phyloP scores from a whole-genome alignment of 1,139 yeast species.

The Diutina mesorugosa region DNA sequence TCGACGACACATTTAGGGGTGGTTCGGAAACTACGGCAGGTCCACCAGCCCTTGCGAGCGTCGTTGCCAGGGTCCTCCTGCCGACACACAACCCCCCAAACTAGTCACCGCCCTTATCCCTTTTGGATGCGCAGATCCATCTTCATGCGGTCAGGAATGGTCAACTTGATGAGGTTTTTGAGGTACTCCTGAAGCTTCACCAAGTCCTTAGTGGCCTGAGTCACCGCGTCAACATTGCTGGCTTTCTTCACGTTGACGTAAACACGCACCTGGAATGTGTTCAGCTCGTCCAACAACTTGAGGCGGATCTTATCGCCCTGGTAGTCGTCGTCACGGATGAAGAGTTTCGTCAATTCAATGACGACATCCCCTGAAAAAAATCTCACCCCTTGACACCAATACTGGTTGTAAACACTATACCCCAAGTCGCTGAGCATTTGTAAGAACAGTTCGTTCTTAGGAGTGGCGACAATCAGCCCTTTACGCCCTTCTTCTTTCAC shows the following conservation, averaged over 20 bases:
- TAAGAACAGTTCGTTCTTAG: constrained; percentile 24
- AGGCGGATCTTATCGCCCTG: constrained; percentile 17
- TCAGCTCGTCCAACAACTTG: constrained; percentile 39
- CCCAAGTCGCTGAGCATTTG: constrained; percentile 56
- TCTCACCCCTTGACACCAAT: constrained; percentile 52
- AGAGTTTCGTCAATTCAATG: constrained; percentile 45
- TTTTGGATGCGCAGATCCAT: constrained; percentile 45
- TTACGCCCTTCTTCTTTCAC: constrained; percentile 2
- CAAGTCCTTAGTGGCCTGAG: constrained; percentile 52
- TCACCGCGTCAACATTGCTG: constrained; percentile 65
- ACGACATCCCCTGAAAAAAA: constrained; percentile 54
- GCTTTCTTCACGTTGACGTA: constrained; percentile 58
- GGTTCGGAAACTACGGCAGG: not conserved
- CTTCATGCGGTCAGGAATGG: constrained; percentile 62
- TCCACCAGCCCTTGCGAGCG: not conserved
- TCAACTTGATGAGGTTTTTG: constrained; percentile 52
- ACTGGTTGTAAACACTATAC: constrained; percentile 53
- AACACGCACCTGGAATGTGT: constrained; percentile 50
- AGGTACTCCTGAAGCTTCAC: constrained; percentile 50
- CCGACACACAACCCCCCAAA: not conserved
- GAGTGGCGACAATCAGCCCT: constrained; percentile 4
- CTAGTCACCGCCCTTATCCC: not conserved
- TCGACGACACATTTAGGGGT: not conserved
- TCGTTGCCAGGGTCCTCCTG: not conserved
- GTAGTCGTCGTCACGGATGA: constrained; percentile 25